Conservation (phyloP, 805 yeast genomes). For the Ogataea glucozyma region DNA sequence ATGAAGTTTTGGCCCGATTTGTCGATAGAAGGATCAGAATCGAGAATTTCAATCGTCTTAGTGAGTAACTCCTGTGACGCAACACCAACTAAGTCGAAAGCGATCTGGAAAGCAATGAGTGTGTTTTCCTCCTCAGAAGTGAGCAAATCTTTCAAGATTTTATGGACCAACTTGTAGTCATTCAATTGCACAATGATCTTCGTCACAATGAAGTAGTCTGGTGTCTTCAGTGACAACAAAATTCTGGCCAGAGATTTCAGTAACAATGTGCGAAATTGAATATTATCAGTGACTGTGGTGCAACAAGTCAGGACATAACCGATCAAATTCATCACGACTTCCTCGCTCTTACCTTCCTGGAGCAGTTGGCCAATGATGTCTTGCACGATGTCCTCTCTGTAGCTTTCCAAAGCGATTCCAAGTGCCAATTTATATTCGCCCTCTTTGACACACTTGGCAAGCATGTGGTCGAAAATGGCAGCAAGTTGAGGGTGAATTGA, state of each 20-base stretch:
- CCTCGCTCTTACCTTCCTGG: constrained; percentile 44
- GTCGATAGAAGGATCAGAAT: constrained; percentile 31
- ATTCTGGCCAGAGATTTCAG: constrained; percentile 63
- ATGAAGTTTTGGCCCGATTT: constrained; percentile 31
- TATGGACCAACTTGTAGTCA: constrained; percentile 68
- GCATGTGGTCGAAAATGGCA: constrained; percentile 81
- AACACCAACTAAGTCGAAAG: constrained; percentile 88
- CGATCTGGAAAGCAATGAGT: constrained; percentile 84
- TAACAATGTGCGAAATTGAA: constrained; percentile 64
- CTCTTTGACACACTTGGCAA: constrained; percentile 68
- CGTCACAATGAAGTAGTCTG: constrained; percentile 82
- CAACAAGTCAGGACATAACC: constrained; percentile 77
- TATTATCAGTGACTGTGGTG: constrained; percentile 63
- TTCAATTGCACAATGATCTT: constrained; percentile 88
- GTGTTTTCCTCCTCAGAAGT: constrained; percentile 39
- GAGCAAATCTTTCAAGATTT: constrained; percentile 64
- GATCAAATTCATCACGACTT: constrained; percentile 53
- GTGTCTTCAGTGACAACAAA: constrained; percentile 55
- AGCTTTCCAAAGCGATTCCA: constrained; percentile 89
- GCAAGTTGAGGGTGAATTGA: constrained; percentile 62
- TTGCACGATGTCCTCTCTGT: constrained; percentile 78
- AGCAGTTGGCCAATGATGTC: constrained; percentile 47
- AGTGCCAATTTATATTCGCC: constrained; percentile 79
- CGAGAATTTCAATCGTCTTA: constrained; percentile 46
- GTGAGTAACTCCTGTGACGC: constrained; percentile 88